Conservation (phyloP, 2,329 filamentous ascomycete genomes). For the Huntiella moniliformis region DNA sequence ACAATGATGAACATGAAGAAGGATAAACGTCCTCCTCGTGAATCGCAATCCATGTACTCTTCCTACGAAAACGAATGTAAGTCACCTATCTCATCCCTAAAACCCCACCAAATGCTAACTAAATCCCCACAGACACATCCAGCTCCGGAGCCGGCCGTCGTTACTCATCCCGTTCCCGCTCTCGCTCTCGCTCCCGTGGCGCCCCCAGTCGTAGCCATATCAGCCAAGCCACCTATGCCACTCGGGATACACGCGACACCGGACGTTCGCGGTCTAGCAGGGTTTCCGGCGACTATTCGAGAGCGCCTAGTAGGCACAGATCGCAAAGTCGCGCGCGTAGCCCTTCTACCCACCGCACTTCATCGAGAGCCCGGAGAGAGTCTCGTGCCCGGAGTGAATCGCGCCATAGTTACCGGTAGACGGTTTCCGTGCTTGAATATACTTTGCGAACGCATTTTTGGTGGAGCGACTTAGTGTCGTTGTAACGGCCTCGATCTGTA, state of each 20-base stretch:
- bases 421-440: too few species aligned
- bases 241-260: slow-evolving; percentile 8
- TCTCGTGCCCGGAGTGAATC: slow-evolving; percentile 5
- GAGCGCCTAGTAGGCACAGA: slow-evolving; percentile 10
- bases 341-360: not conserved
- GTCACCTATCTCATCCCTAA: slow-evolving; percentile 1
- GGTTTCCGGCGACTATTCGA: slow-evolving; percentile 5
- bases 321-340: slow-evolving; percentile 6
- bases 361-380: not conserved
- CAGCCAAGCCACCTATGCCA: slow-evolving; percentile 3
- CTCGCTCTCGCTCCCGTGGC: slow-evolving; percentile 3
- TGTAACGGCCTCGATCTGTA: too few species aligned
- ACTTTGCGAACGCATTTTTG: too few species aligned
- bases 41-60: slow-evolving; percentile 4
- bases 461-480: too few species aligned
- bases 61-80: slow-evolving; percentile 10
- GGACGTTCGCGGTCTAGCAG: slow-evolving; percentile 18
- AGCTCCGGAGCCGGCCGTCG: slow-evolving; percentile 25
- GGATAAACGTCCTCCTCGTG: slow-evolving; percentile 23
- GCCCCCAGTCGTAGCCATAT: slow-evolving; percentile 3
- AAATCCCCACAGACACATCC: slow-evolving; percentile 23
- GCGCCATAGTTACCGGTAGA: slow-evolving; percentile 13
- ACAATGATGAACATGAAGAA: slow-evolving; percentile 36
- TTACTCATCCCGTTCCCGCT: slow-evolving; percentile 4
- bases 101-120: not conserved